Conservation (phyloP, 345 rosid genomes). For the Salix udensis region DNA sequence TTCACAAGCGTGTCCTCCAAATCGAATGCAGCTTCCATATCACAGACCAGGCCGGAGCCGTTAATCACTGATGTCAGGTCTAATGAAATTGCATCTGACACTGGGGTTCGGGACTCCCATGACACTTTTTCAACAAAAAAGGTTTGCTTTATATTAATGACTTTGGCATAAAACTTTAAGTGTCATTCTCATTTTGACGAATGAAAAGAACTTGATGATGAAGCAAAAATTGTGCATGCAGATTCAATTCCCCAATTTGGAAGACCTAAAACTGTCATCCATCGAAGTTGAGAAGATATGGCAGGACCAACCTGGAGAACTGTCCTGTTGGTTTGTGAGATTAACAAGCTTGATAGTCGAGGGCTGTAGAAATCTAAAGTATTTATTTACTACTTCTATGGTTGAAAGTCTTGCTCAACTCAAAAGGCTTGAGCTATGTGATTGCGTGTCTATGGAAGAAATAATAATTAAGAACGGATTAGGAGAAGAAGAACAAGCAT, state of each 20-base stretch:
- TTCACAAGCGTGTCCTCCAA: not conserved
- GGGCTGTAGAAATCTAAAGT: conserved; percentile 7
- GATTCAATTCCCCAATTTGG: conserved; percentile 4
- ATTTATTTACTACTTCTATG: conserved; percentile 6
- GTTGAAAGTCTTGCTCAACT: conserved; percentile 1
- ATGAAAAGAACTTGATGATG: not conserved
- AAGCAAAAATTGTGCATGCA: not conserved
- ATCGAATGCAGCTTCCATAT: not conserved
- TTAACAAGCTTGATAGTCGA: not conserved
- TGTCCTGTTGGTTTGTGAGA: not conserved
- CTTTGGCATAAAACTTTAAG: no score
- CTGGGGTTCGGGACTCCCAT: not conserved
- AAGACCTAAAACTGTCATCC: not conserved
- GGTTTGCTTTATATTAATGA: not conserved
- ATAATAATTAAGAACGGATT: not conserved
- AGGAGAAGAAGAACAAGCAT: not conserved
- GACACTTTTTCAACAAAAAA: not conserved
- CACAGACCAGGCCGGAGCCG: not conserved
- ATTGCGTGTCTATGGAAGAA: not conserved
- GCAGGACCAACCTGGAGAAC: not conserved
- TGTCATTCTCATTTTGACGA: not conserved
- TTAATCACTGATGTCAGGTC: not conserved
- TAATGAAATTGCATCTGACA: not conserved
- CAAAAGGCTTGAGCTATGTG: not conserved
- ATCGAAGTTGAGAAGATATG: conserved; percentile 1